phyloP scores from a whole-genome alignment of 352 stramenopile genomes.

The Globisporangium perplexum region DNA sequence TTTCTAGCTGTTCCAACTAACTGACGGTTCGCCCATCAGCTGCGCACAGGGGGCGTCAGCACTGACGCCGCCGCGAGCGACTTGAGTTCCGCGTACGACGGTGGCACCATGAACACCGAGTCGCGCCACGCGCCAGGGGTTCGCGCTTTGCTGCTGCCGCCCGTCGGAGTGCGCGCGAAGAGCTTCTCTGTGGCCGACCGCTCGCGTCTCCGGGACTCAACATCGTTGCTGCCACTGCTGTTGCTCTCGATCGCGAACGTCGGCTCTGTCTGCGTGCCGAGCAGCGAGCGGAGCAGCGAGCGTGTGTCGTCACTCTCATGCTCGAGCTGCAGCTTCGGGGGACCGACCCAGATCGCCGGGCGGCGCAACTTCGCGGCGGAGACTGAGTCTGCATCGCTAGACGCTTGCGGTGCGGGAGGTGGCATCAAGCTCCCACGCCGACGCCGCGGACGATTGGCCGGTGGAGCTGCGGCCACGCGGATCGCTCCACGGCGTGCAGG shows the following conservation, averaged over 20 bases:
- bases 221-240: background rate
- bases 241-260: background rate
- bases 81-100: slow-evolving; percentile 10
- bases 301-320: background rate
- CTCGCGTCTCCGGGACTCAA: background rate
- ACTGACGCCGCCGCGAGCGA: slow-evolving; percentile 1
- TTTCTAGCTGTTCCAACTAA: too few species aligned
- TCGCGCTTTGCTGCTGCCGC: slow-evolving; percentile 1
- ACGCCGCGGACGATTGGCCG: background rate
- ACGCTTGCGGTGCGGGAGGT: background rate
- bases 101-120: slow-evolving; percentile 13
- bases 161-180: slow-evolving; percentile 2
- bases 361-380: slow-evolving; percentile 5
- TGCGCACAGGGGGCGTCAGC: background rate
- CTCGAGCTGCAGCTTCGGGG: slow-evolving; percentile 4
- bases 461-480: slow-evolving; percentile 1
- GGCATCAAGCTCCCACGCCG: slow-evolving; percentile 1
- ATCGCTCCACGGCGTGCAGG: slow-evolving; percentile 24
- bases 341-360: slow-evolving; percentile 13
- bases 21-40: background rate
- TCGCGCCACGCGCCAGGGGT: slow-evolving; percentile 10
- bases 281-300: slow-evolving; percentile 5
- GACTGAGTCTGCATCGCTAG: background rate
- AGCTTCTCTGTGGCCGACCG: slow-evolving; percentile 8
- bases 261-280: slow-evolving; percentile 5